Evolutionary conservation across 768 basidiomycete genomes (phyloP), one percentile per base, ranked within the genome.

Genomic region (Gautieria morchelliformis): DNA sequence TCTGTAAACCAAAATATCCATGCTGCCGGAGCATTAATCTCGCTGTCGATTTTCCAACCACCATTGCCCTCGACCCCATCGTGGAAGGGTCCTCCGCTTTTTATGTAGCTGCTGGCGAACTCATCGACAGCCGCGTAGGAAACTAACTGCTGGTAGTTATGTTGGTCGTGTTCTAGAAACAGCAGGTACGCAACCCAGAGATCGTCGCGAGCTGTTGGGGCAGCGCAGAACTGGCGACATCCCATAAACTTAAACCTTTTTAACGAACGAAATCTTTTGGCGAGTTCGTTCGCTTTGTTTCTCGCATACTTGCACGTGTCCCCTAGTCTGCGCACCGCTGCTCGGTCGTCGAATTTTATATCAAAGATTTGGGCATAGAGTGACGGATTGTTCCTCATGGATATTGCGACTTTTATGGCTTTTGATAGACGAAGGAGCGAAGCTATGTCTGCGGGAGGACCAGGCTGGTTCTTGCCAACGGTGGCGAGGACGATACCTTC

Each of bases 1-100:
- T 80, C 77, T 10, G 78, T 75, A 62, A 83, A 72, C 85, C 85
- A 87, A 52, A 81, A 66, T 0, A 85, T 52, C 82, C 83, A 87
- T 15, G 87, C 60, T 0, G 79, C 81, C 52, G 80, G 77, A 0
- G 81, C 68, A 59, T 78, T 80, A 27, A 70, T 47, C 5, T 70
- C 64, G 51, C 64, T 79, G 40, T 85, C 83, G 1, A 68, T 62
- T 0, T 84, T 84, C 84, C 85, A 86, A 1, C 81, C 82, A 47
- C 75, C 63, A 58, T 70, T 56, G 30, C 65, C 63, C 3, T 65
- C 58, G 11, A 37, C 37, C 20, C 64, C 61, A 35, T 76, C 71
- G 72, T 78, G 78, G 24, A 84, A 70, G 7, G 74, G 73, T 20
- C 54, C 54, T 27, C 54, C 54, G n/a, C 63, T 64, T 35, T 72